Conservation (phyloP, 2,329 filamentous ascomycete genomes). For the Alternaria ventricosa region DNA sequence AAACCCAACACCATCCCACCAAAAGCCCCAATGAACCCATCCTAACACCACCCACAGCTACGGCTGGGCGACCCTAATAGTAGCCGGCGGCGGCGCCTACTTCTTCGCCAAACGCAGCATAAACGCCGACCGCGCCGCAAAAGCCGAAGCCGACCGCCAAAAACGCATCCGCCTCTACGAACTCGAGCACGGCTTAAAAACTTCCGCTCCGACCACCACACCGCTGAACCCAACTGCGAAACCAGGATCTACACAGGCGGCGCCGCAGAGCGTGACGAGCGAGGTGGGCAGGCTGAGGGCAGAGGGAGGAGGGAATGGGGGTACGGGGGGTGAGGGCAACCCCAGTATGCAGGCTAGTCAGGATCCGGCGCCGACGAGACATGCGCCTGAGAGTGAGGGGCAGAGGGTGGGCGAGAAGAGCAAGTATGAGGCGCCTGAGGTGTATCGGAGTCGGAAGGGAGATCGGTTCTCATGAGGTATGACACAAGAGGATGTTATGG, state of each 20-base stretch:
- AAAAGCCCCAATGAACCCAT: not conserved
- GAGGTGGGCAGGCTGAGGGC: constrained; percentile 15
- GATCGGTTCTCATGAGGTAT: constrained; percentile 70
- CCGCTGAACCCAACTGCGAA: constrained; percentile 19
- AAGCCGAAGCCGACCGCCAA: constrained; percentile 60
- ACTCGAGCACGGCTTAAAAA: constrained; percentile 33
- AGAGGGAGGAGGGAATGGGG: constrained; percentile 15
- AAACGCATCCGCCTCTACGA: constrained; percentile 41
- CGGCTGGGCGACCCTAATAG: constrained; percentile 88
- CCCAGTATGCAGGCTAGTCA: constrained; percentile 75
- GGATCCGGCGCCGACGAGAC: constrained; percentile 86
- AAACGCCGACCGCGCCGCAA: constrained; percentile 84
- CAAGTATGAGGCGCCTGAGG: constrained; percentile 83
- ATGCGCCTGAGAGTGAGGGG: constrained; percentile 74
- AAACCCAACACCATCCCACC: not conserved
- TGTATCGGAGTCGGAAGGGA: constrained; percentile 80
- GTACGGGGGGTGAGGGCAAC: constrained; percentile 47
- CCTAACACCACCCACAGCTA: constrained; percentile 64
- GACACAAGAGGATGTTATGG: not conserved
- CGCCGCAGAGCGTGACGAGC: constrained; percentile 13
- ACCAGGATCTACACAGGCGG: constrained; percentile 9
- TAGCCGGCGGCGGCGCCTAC: constrained; percentile 87
- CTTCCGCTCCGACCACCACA: constrained; percentile 5
- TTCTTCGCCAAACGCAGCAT: constrained; percentile 95
- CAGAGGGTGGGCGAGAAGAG: constrained; percentile 76